Evolutionary conservation across 805 yeast genomes (phyloP).

Genomic region (Saccharomycopsis malanga): DNA sequence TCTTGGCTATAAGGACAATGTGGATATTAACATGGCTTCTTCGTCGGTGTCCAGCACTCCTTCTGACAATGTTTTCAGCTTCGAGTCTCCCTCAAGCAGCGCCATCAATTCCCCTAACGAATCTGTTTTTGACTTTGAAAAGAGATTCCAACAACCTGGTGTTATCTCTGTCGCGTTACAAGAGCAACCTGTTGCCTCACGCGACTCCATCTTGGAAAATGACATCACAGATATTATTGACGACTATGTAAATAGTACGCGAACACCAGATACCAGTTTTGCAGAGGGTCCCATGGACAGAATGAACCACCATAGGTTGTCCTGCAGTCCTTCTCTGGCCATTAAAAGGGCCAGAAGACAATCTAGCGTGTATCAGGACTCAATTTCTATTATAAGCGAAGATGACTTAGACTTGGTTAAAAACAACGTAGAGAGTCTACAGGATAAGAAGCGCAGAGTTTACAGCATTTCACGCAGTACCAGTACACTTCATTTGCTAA

Average conservation of each 20-base stretch:
- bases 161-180: not conserved
- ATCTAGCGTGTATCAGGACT: conserved; percentile 13
- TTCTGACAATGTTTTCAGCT: conserved; percentile 2
- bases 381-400: conserved; percentile 7
- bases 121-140: conserved; percentile 1
- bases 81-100: conserved; percentile 1
- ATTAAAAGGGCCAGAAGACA: conserved; percentile 8
- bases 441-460: conserved; percentile 3
- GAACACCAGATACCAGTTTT: not conserved
- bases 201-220: conserved; percentile 12
- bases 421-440: not conserved
- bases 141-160: not conserved
- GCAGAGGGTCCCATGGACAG: not conserved
- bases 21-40: no score
- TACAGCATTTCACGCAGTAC: no score
- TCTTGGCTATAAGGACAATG: no score
- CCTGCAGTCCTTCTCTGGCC: not conserved
- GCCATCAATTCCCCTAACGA: conserved; percentile 1
- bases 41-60: no score
- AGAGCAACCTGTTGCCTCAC: not conserved
- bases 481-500: no score
- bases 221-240: conserved; percentile 12
- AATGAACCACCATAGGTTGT: not conserved
- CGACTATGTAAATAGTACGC: conserved; percentile 1
- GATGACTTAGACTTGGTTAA: not conserved